Conservation (phyloP, 352 stramenopile species). For the Peronospora destructor region DNA sequence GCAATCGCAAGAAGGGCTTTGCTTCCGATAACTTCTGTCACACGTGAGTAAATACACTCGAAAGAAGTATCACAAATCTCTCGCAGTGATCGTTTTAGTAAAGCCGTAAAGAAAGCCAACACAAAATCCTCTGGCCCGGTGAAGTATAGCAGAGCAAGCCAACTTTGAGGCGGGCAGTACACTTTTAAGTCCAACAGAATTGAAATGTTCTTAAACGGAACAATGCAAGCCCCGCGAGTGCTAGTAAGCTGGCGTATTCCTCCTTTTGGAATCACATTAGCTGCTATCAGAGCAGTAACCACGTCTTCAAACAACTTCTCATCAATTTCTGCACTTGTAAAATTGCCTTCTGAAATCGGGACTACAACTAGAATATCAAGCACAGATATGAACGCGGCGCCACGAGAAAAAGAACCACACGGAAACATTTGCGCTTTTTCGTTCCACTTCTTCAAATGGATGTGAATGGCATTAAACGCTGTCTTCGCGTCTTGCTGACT, state of each 20-base stretch:
- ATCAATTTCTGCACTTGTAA: conserved; percentile 1
- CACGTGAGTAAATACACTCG: conserved; percentile 39
- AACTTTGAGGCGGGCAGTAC: conserved; percentile 46
- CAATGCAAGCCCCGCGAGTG: conserved; percentile 39
- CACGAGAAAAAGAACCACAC: conserved; percentile 64
- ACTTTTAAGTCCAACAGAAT: conserved; percentile 73
- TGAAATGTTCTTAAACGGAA: conserved; percentile 48
- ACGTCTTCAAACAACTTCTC: conserved; percentile 28
- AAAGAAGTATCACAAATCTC: conserved; percentile 52
- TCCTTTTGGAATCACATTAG: conserved; percentile 26
- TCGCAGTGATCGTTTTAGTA: conserved; percentile 37
- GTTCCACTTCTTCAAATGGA: conserved; percentile 55
- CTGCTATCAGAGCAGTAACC: conserved; percentile 30
- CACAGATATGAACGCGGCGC: conserved; percentile 60
- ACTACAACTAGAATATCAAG: conserved; percentile 59
- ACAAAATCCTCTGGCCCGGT: conserved; percentile 59
- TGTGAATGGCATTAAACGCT: conserved; percentile 52
- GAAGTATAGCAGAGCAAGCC: conserved; percentile 70
- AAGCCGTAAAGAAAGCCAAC: conserved; percentile 32
- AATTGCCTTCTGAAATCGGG: conserved; percentile 5
- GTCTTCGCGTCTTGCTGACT: conserved; percentile 57
- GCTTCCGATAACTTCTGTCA: conserved; percentile 25
- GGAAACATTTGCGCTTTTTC: conserved; percentile 50
- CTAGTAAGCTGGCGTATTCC: conserved; percentile 30
- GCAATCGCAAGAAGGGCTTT: conserved; percentile 33